Evolutionary conservation across 2,329 filamentous ascomycete species (phyloP).

Genomic region (Paracoccidioides brasiliensis): DNA sequence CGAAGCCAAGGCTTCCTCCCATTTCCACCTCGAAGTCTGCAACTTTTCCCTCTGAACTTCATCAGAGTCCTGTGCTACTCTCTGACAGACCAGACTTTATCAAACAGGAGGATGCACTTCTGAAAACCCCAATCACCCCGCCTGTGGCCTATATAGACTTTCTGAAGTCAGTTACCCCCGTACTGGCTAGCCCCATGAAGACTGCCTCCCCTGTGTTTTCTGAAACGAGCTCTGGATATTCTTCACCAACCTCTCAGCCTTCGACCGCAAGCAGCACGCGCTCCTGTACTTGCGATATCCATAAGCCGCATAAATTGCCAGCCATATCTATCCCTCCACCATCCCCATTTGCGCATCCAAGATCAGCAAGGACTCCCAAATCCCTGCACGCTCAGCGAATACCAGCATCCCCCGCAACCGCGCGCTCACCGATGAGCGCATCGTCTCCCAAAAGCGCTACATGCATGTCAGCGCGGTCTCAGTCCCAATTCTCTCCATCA

Average conservation of each 20-base stretch:
- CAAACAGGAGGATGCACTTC: conserved; percentile 50
- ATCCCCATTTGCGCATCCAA: conserved; percentile 43
- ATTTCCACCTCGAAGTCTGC: conserved; percentile 33
- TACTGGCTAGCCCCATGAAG: conserved; percentile 55
- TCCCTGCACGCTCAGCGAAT: conserved; percentile 53
- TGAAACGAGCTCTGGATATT: conserved; percentile 18
- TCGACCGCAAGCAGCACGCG: conserved; percentile 26
- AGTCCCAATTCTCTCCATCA: conserved; percentile 64
- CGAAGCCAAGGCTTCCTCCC: conserved; percentile 28
- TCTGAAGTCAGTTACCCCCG: conserved; percentile 63
- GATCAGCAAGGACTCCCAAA: conserved; percentile 47
- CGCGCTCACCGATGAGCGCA: conserved; percentile 37
- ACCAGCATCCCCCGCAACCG: conserved; percentile 51
- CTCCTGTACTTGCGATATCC: conserved; percentile 41
- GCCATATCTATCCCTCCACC: conserved; percentile 48
- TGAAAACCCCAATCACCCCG: conserved; percentile 80
- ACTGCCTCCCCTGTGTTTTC: conserved; percentile 40
- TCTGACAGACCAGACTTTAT: conserved; percentile 46
- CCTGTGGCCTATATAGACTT: conserved; percentile 87
- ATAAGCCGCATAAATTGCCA: conserved; percentile 34
- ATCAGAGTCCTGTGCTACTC: conserved; percentile 39
- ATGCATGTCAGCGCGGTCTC: conserved; percentile 51
- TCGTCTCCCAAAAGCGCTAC: conserved; percentile 44
- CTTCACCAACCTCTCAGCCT: conserved; percentile 26
- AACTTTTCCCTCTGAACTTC: conserved; percentile 41